These are phyloP conservation scores for Tylopilus sp. DNA, from an alignment of 1,284 basidiomycete genomes.

Conservation along the genomic window DNA sequence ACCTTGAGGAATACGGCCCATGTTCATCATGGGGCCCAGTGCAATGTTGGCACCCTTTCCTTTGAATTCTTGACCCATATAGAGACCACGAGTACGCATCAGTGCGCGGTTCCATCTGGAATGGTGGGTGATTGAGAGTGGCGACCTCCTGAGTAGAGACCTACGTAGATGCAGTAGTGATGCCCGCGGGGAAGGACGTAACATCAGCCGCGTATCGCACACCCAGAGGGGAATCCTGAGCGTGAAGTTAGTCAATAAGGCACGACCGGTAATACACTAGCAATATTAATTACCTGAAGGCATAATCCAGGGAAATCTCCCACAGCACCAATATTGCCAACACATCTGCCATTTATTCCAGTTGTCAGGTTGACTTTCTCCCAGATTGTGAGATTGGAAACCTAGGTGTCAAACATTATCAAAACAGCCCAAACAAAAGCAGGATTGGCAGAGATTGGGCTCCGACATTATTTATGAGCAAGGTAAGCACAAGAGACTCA, in stretches of 20 bases:
- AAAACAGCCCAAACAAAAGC: neutral
- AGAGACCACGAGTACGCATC: constrained; percentile 71
- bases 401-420: constrained; percentile 16
- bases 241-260: neutral
- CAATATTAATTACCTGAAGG: constrained; percentile 26
- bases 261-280: too few relatives aligned
- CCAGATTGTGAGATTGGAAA: constrained; percentile 46
- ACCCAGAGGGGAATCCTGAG: constrained; percentile 64
- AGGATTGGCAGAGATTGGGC: neutral
- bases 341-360: constrained; percentile 48
- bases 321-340: constrained; percentile 49
- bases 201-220: constrained; percentile 51
- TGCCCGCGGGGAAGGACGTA: constrained; percentile 64
- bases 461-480: neutral
- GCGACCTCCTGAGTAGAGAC: constrained; percentile 17
- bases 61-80: constrained; percentile 79
- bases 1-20: constrained; percentile 54
- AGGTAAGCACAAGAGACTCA: constrained; percentile 10
- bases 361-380: constrained; percentile 51
- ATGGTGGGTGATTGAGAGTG: neutral
- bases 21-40: constrained; percentile 70
- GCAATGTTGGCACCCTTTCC: constrained; percentile 79
- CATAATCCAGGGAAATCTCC: constrained; percentile 29
- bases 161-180: constrained; percentile 67
- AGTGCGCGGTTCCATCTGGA: constrained; percentile 50